Conservation (phyloP, 2,329 filamentous ascomycete species). For the Exserohilum rostratum region DNA sequence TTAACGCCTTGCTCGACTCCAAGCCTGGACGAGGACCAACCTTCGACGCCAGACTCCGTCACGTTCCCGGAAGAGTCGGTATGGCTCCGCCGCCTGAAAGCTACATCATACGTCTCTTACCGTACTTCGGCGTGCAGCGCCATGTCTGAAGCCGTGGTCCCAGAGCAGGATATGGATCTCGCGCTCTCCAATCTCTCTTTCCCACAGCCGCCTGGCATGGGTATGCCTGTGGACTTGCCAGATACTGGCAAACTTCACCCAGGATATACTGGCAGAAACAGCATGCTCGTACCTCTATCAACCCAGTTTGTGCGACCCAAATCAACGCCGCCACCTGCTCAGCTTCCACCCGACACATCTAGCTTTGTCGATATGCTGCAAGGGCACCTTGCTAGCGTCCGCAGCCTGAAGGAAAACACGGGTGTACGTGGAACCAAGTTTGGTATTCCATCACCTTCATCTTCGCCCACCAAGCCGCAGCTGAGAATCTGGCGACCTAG, state of each 20-base stretch:
- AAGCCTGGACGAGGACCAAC: slow-evolving; percentile 22
- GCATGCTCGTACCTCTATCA: slow-evolving; percentile 4
- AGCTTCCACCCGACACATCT: slow-evolving; percentile 32
- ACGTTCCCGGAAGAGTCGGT: slow-evolving; percentile 19
- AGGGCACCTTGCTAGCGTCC: slow-evolving; percentile 35
- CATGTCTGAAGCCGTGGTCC: slow-evolving; percentile 24
- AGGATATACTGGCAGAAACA: not conserved
- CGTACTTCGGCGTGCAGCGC: slow-evolving; percentile 30
- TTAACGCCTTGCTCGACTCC: slow-evolving; percentile 10
- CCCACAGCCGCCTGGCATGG: slow-evolving; percentile 6
- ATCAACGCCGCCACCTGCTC: not conserved
- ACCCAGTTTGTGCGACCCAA: not conserved
- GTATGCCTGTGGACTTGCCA: not conserved
- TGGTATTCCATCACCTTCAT: slow-evolving; percentile 19
- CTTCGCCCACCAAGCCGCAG: slow-evolving; percentile 21
- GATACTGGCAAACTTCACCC: not conserved
- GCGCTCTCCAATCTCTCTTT: slow-evolving; percentile 6
- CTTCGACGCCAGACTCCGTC: slow-evolving; percentile 26
- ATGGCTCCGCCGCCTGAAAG: slow-evolving; percentile 19
- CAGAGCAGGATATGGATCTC: slow-evolving; percentile 14
- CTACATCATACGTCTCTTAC: slow-evolving; percentile 18
- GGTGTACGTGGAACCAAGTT: slow-evolving; percentile 18
- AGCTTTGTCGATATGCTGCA: slow-evolving; percentile 37
- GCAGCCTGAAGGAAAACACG: slow-evolving; percentile 26
- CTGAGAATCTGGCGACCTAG: slow-evolving; percentile 2